Percentiles rank a stretch among this genome's conserved stretches.
These are phyloP conservation scores for Aureococcus anophagefferens DNA, from an alignment of 108 stramenopile species.

Conservation along the genomic window DNA sequence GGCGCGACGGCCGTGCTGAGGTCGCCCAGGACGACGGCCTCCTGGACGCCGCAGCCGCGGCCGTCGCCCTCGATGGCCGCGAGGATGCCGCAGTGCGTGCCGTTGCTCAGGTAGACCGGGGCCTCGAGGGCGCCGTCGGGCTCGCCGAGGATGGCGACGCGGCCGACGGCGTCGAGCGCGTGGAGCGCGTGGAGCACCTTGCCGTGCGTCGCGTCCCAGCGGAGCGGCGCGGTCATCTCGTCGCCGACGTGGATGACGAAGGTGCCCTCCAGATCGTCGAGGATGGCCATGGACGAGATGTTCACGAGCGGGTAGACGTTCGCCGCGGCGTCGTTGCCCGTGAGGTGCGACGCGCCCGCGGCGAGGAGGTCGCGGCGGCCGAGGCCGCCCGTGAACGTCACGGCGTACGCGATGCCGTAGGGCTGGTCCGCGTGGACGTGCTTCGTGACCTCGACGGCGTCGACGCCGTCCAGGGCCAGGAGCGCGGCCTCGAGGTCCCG, in stretches of 20 bases:
- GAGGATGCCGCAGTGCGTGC: neutral
- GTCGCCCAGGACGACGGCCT: neutral
- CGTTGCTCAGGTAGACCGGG: neutral
- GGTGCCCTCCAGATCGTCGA: constrained; percentile 22
- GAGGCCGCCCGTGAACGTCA: constrained; percentile 24
- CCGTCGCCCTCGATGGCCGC: too few species aligned
- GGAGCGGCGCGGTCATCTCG: constrained; percentile 16
- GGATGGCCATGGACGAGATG: constrained; percentile 14
- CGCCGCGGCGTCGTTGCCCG: constrained; percentile 19
- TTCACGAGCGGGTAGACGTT: constrained; percentile 25
- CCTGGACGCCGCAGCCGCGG: too few species aligned
- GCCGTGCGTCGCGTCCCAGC: constrained; percentile 10
- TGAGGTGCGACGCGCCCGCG: constrained; percentile 17
- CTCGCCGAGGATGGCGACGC: constrained; percentile 17
- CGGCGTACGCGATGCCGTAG: constrained; percentile 21
- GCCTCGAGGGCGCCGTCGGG: neutral
- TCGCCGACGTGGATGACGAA: constrained; percentile 19
- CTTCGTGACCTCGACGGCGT: constrained; percentile 13
- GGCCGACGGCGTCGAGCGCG: constrained; percentile 19
- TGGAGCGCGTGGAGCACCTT: constrained; percentile 20
- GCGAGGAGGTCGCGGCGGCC: constrained; percentile 20
- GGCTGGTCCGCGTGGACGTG: constrained; percentile 12
- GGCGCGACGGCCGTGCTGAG: neutral
- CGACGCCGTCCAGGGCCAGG: constrained; percentile 4
- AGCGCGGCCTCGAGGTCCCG: constrained; percentile 5